Conservation (phyloP, 2,329 filamentous ascomycete genomes). For the Davidsoniella virescens region DNA sequence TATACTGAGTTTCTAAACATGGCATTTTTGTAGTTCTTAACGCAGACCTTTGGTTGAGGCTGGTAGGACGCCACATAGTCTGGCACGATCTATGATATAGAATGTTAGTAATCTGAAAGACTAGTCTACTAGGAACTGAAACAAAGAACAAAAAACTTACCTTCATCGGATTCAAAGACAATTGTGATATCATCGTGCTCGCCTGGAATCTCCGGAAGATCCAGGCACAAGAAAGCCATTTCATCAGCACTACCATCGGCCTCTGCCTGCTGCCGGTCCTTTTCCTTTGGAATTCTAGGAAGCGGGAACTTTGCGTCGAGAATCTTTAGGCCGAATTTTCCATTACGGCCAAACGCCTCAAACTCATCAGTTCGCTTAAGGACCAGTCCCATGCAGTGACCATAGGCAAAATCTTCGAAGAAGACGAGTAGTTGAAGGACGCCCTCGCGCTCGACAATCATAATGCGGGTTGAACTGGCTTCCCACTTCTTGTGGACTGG, state of each 20-base stretch:
- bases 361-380: conserved; percentile 73
- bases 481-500: conserved; percentile 94
- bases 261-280: conserved; percentile 25
- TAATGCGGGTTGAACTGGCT: conserved; percentile 60
- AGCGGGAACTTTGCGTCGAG: conserved; percentile 84
- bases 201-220: conserved; percentile 74
- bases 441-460: conserved; percentile 62
- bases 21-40: conserved; percentile 12
- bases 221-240: conserved; percentile 65
- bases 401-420: conserved; percentile 75
- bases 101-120: conserved; percentile 15
- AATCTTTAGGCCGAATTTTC: conserved; percentile 59
- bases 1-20: too few relatives aligned
- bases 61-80: conserved; percentile 34
- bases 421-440: conserved; percentile 68
- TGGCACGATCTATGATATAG: conserved; percentile 33
- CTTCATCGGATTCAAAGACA: conserved; percentile 61
- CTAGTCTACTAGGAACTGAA: background rate
- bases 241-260: conserved; percentile 27
- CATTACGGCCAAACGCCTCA: conserved; percentile 47
- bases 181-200: conserved; percentile 88
- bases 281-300: conserved; percentile 42
- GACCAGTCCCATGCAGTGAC: conserved; percentile 76
- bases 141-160: conserved; percentile 33
- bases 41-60: conserved; percentile 36